Evolutionary conservation across 2,329 filamentous ascomycete genomes (phyloP).

Genomic region (Beauveria caledonica): DNA sequence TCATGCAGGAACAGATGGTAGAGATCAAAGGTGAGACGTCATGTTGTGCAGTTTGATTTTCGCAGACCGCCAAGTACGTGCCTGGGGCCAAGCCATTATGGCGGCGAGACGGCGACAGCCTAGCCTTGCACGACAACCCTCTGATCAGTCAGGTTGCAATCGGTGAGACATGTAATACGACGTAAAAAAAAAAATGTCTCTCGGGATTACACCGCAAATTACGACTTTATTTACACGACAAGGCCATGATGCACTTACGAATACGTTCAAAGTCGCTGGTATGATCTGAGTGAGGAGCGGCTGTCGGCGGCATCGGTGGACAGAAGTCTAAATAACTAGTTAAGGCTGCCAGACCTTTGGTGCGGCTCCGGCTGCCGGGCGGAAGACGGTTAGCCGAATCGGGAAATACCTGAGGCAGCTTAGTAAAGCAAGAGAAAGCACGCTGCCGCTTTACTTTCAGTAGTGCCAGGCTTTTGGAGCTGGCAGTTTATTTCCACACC

Average conservation of each 20-base stretch:
- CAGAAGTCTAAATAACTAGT: neutral
- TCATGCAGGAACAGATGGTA: neutral
- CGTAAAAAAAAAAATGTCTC: neutral
- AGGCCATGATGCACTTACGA: neutral
- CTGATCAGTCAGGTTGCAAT: neutral
- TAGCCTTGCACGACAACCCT: neutral
- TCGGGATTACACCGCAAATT: neutral
- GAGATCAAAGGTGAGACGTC: too few species aligned
- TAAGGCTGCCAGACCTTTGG: neutral
- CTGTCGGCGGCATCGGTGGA: slow-evolving; percentile 21
- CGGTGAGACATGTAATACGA: neutral
- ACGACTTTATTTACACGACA: neutral
- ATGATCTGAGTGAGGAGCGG: slow-evolving; percentile 10
- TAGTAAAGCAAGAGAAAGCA: neutral
- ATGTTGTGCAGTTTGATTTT: too few species aligned
- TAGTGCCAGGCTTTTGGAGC: neutral
- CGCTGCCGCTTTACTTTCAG: slow-evolving; percentile 6
- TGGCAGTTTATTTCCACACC: neutral
- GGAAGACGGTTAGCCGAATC: slow-evolving; percentile 8
- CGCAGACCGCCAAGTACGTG: neutral
- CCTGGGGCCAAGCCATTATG: neutral
- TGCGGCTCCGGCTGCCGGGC: slow-evolving; percentile 16
- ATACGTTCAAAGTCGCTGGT: neutral
- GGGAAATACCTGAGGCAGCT: neutral
- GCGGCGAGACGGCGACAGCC: neutral